Evolutionary conservation across 139 green algal genomes (phyloP).

Genomic region (Picochlorum sp.): DNA sequence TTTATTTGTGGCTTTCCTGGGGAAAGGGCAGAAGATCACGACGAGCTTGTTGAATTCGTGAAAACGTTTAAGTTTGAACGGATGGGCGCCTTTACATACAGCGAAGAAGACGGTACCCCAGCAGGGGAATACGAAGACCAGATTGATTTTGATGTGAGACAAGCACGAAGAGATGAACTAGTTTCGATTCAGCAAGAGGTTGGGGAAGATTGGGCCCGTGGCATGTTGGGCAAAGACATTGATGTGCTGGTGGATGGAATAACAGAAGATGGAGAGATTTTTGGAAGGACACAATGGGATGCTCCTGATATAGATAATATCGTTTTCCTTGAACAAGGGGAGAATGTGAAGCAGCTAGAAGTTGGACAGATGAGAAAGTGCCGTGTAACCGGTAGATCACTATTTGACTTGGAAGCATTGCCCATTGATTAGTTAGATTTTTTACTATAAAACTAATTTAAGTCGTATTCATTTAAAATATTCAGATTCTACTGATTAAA

Average conservation of each 20-base stretch:
- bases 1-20: slow-evolving; percentile 83
- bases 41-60: slow-evolving; percentile 66
- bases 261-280: slow-evolving; percentile 61
- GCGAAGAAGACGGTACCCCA: slow-evolving; percentile 80
- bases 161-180: slow-evolving; percentile 65
- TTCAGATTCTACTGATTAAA: neutral
- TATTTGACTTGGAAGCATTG: slow-evolving; percentile 71
- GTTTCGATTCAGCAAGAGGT: slow-evolving; percentile 63
- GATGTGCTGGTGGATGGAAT: slow-evolving; percentile 62
- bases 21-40: slow-evolving; percentile 61
- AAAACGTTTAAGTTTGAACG: slow-evolving; percentile 64
- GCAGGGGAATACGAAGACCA: slow-evolving; percentile 50
- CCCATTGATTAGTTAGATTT: slow-evolving; percentile 33
- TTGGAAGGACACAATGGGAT: slow-evolving; percentile 52
- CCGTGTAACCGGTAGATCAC: slow-evolving; percentile 33
- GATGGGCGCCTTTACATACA: slow-evolving; percentile 74
- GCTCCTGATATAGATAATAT: slow-evolving; percentile 66
- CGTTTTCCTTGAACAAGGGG: slow-evolving; percentile 52
- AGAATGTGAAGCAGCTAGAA: slow-evolving; percentile 20
- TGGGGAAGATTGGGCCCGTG: slow-evolving; percentile 42
- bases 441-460: neutral
- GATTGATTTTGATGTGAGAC: slow-evolving; percentile 25
- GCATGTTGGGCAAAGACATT: slow-evolving; percentile 47
- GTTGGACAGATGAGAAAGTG: slow-evolving; percentile 62
- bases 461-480: neutral